Evolutionary conservation across 768 basidiomycete species (phyloP).

Genomic region (Gyrodon lividus): DNA sequence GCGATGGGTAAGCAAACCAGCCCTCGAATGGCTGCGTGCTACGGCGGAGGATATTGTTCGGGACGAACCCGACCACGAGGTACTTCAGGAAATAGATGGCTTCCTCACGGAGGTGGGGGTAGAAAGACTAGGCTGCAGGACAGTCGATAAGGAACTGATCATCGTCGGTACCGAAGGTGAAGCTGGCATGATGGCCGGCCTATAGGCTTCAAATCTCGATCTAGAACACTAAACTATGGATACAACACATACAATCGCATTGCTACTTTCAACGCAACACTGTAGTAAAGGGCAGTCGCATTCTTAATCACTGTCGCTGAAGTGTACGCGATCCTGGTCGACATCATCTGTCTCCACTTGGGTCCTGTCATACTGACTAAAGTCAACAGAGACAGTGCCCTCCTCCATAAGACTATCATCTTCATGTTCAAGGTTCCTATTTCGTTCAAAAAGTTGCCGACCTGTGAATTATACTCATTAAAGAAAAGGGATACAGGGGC

Average conservation of each 20-base stretch:
- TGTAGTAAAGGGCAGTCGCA: not conserved
- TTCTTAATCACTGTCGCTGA: conserved; percentile 84
- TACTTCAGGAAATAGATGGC: conserved; percentile 53
- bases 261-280: conserved; percentile 3
- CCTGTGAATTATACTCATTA: conserved; percentile 47
- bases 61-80: conserved; percentile 29
- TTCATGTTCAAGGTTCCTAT: conserved; percentile 63
- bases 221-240: conserved; percentile 12
- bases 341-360: conserved; percentile 45
- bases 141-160: conserved; percentile 50
- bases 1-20: conserved; percentile 71
- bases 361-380: conserved; percentile 83
- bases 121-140: conserved; percentile 56
- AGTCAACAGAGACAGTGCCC: conserved; percentile 81
- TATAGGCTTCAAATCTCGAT: conserved; percentile 37
- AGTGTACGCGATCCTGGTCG: conserved; percentile 64
- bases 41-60: conserved; percentile 51
- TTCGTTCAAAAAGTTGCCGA: conserved; percentile 88
- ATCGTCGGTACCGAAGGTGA: conserved; percentile 54
- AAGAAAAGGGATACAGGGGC: not conserved
- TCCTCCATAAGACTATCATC: conserved; percentile 85
- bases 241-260: conserved; percentile 7
- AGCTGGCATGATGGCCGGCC: conserved; percentile 58
- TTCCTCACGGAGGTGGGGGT: conserved; percentile 59
- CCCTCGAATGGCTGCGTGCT: conserved; percentile 68